These are phyloP conservation scores for Xylariaceae sp. DNA, from an alignment of 2,329 filamentous ascomycete genomes.

Conservation along the genomic window DNA sequence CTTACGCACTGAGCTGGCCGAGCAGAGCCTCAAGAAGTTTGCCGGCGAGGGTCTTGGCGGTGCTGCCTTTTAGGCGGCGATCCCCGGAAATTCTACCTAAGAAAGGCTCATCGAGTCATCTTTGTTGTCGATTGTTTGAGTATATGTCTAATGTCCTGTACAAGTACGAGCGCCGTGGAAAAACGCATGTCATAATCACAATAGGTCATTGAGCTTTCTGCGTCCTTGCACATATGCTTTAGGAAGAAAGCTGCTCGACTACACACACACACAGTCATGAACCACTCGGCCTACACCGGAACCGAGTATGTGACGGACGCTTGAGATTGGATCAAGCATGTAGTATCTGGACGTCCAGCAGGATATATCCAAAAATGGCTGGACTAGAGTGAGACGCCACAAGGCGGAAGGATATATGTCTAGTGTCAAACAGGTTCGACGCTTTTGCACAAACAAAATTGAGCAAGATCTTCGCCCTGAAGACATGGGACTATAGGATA, in stretches of 20 bases:
- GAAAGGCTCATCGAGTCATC: background rate
- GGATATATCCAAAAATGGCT: background rate
- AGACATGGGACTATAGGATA: constrained; percentile 1
- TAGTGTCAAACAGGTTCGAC: too few relatives aligned
- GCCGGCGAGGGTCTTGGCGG: constrained; percentile 63
- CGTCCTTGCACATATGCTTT: background rate
- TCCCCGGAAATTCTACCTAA: background rate
- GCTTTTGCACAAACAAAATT: too few relatives aligned
- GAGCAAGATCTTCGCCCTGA: too few relatives aligned
- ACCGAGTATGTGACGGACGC: background rate
- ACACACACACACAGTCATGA: background rate
- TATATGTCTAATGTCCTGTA: background rate
- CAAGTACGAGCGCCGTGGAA: background rate
- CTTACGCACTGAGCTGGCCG: constrained; percentile 62
- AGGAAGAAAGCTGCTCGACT: too few relatives aligned
- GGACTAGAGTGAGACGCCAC: too few relatives aligned
- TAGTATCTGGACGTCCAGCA: too few relatives aligned
- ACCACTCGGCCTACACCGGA: background rate
- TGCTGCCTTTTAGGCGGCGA: constrained; percentile 55
- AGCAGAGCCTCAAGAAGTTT: constrained; percentile 63
- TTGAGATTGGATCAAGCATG: background rate
- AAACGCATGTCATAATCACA: background rate
- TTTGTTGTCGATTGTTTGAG: background rate
- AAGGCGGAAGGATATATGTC: too few relatives aligned
- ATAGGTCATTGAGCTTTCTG: background rate